Evolutionary conservation across 768 basidiomycete genomes (phyloP), one percentile per base, ranked within the genome.

Genomic region (Trametes sanguinea): DNA sequence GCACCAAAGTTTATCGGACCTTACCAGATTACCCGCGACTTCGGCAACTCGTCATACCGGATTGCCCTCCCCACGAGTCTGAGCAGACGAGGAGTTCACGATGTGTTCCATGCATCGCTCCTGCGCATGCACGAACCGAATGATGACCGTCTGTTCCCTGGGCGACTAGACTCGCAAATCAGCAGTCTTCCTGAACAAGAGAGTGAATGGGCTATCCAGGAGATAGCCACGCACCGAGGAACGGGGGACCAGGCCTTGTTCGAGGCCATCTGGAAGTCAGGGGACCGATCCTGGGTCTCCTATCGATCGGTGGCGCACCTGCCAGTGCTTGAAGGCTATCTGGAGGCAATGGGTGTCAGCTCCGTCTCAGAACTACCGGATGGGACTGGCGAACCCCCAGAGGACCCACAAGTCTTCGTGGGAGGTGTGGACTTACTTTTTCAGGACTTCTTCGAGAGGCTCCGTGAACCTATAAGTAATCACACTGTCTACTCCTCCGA

Each of bases 1-100:
- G 39, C 71, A 0, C 80, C 76, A 0, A 76, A 76, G 40, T 80
- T 63, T 54, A 67, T 80, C 14, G 77, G 81, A 6, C 81, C 78
- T 0, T 81, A 72, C 55, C 52, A 63, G 2, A 70, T 80, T 0
- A 0, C 69, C 0, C 33, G 65, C 52, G 14, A 40, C 58, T 35
- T 66, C 63, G 1, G 63, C 50, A 14, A 72, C 51, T 9, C 72
- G 68, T 4, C 64, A 0, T 79, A 76, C 60, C 61, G 11, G 2
- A 2, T 42, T 79, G 1, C 74, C 78, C 1, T 33, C 42, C 0
- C 72, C 71, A 1, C n/a, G n/a, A n/a, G n/a, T n/a, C 53, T 77
- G 4, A 45, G 43, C 32, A 32, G 43, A 7, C 66, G 73, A 2
- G 48, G 73, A 2, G 72, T 80, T 9, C 72, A 76, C 32, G 67